Base-by-base conservation (phyloP, 176 grass and related monocot genomes). In the Olyra latifolia region DNA sequence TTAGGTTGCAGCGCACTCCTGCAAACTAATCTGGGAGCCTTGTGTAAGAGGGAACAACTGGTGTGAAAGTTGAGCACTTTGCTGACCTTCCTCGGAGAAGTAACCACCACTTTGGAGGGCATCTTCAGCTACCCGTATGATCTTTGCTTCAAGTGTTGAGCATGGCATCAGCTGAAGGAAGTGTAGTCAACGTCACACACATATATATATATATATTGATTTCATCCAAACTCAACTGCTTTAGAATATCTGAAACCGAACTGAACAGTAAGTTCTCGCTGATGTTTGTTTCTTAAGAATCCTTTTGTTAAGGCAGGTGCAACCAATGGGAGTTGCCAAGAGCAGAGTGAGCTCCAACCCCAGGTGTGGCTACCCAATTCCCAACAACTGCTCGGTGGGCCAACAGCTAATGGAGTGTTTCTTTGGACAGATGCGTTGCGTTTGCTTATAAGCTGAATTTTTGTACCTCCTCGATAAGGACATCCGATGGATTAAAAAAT, bases 141-240 rank as follows among this genome's bases (percentile, higher is more conserved):
- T 75, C 70, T 62, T 85, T 76, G 77, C 82, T 85, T 85, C 70
- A 38, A 63, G 38, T 48, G 20, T 40, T 85, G 77, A 64, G 19
- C 63, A 80, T 88, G 20, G 19, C 60, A 84, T 75, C 76, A 56
- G 69, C 53, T 19, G 13, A 48, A 25, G 28, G 27, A 30, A 24
- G 19, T 61, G 43, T 17, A 38, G 42, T 62, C 27, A 40, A 35
- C 1, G 32, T 35, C 27, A 7, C 66, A 4, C 62, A 50, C 44
- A 39, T 13, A 14, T 20, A 11, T 19, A 50, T 42, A 39, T 13
- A 14, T 20, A 11, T 19, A 19, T 76, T 30, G 46, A 30, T 72
- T 13, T 35, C 8, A 4, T 72, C 69, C 16, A 29, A 72, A 52
- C 27, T 27, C 22, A 16, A 5, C 44, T 53, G 47, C 28, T 53